phyloP scores from a whole-genome alignment of 1,284 basidiomycete genomes.

The Apiotrichum gamsii region DNA sequence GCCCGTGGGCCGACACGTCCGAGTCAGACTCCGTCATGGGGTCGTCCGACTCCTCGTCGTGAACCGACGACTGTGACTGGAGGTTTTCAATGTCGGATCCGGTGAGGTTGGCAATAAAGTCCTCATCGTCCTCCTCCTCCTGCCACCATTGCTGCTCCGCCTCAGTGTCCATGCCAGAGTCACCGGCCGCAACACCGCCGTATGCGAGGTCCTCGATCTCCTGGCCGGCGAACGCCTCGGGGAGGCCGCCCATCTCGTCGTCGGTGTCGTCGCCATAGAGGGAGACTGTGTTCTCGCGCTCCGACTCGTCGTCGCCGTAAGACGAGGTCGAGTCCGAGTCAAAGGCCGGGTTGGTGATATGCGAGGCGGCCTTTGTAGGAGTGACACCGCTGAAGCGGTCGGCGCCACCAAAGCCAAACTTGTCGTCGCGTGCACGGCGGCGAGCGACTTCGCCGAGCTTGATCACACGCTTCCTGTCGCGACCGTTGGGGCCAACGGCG shows the following conservation, averaged over 20 bases:
- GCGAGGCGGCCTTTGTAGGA: conserved; percentile 17
- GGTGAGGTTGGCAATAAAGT: conserved; percentile 37
- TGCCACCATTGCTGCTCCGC: conserved; percentile 22
- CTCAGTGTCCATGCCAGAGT: conserved; percentile 26
- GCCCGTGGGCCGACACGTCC: conserved; percentile 26
- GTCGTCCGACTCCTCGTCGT: conserved; percentile 27
- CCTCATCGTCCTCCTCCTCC: conserved; percentile 34
- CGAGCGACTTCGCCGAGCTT: conserved; percentile 37
- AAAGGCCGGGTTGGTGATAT: conserved; percentile 8
- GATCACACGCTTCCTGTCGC: conserved; percentile 34
- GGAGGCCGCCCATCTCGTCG: conserved; percentile 33
- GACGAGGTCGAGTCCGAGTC: conserved; percentile 36
- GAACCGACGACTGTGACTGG: conserved; percentile 39
- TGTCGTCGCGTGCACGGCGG: conserved; percentile 37
- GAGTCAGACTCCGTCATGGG: conserved; percentile 30
- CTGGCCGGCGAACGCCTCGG: conserved; percentile 38
- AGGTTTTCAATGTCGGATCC: conserved; percentile 39
- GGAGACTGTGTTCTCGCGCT: conserved; percentile 19
- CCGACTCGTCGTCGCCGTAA: conserved; percentile 42
- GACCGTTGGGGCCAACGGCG: conserved; percentile 24
- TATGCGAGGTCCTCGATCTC: conserved; percentile 44
- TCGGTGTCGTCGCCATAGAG: conserved; percentile 20
- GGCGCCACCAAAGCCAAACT: conserved; percentile 33
- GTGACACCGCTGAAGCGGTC: conserved; percentile 15
- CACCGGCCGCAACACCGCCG: conserved; percentile 31